phyloP scores from a whole-genome alignment of 2,329 filamentous ascomycete genomes.

The Neophaeococcomyces mojaviensis region DNA sequence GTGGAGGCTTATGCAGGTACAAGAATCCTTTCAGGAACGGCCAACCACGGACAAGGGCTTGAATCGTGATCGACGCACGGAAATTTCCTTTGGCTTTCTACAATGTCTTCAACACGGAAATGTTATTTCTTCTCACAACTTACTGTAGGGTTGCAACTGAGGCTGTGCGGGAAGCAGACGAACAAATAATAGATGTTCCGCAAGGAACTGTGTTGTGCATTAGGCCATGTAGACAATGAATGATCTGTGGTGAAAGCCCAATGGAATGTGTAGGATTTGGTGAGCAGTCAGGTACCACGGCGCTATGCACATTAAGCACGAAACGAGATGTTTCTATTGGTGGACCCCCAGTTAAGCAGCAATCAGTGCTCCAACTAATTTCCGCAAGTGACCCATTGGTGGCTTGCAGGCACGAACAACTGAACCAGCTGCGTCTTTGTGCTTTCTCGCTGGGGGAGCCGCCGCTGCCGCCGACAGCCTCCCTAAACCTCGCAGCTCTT shows the following conservation, averaged over 20 bases:
- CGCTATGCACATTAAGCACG: slow-evolving; percentile 2
- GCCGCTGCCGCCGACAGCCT: too few species aligned
- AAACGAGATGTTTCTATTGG: background rate
- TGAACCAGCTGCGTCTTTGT: slow-evolving; percentile 2
- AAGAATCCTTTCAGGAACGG: background rate
- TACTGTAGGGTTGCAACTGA: background rate
- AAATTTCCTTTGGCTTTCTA: background rate
- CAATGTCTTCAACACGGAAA: background rate
- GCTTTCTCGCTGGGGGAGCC: background rate
- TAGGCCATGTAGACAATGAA: background rate
- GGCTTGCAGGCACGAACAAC: slow-evolving; percentile 4
- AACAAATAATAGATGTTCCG: too few species aligned
- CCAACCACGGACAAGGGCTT: background rate
- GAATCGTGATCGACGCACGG: background rate
- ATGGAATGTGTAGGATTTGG: slow-evolving; percentile 6
- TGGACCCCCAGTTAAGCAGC: background rate
- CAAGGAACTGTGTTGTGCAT: background rate
- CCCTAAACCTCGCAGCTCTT: too few species aligned
- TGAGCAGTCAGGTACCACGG: slow-evolving; percentile 1
- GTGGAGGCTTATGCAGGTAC: slow-evolving; percentile 8
- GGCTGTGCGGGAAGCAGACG: background rate
- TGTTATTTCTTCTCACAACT: background rate
- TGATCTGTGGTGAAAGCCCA: background rate
- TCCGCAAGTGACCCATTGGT: slow-evolving; percentile 6
- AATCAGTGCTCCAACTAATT: slow-evolving; percentile 3